phyloP scores from a whole-genome alignment of 441 rosid genomes.

The Syzygium malaccense region DNA sequence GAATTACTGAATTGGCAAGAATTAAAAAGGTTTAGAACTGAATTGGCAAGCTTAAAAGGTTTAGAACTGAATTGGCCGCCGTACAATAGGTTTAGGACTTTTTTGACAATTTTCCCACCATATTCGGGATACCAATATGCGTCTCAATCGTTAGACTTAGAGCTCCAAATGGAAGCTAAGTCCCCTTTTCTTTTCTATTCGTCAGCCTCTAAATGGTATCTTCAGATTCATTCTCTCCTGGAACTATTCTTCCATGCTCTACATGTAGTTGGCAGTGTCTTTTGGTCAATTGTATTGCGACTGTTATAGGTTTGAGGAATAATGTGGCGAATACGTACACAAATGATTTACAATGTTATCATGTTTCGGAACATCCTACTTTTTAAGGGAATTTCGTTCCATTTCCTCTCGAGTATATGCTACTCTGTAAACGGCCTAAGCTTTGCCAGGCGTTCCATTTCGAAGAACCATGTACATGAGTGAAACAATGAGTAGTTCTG shows the following conservation, averaged over 20 bases:
- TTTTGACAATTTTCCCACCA: too few relatives aligned
- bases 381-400: not conserved
- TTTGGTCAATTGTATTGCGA: not conserved
- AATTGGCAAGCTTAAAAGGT: too few relatives aligned
- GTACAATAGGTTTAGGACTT: too few relatives aligned
- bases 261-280: not conserved
- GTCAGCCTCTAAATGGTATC: not conserved
- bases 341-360: not conserved
- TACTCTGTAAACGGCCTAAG: not conserved
- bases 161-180: not conserved
- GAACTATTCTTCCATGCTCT: not conserved
- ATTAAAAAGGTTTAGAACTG: too few relatives aligned
- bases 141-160: too few relatives aligned
- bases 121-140: too few relatives aligned
- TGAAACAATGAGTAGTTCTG: not conserved
- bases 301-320: not conserved
- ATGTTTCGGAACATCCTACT: not conserved
- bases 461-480: not conserved
- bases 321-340: not conserved
- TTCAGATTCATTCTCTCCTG: not conserved
- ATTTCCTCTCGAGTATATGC: not conserved
- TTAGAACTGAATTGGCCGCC: too few relatives aligned
- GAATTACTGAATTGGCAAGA: too few relatives aligned
- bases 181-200: not conserved
- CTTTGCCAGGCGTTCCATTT: not conserved